Evolutionary conservation across 2,329 filamentous ascomycete species (phyloP).

Genomic region (Epichloe sp.): DNA sequence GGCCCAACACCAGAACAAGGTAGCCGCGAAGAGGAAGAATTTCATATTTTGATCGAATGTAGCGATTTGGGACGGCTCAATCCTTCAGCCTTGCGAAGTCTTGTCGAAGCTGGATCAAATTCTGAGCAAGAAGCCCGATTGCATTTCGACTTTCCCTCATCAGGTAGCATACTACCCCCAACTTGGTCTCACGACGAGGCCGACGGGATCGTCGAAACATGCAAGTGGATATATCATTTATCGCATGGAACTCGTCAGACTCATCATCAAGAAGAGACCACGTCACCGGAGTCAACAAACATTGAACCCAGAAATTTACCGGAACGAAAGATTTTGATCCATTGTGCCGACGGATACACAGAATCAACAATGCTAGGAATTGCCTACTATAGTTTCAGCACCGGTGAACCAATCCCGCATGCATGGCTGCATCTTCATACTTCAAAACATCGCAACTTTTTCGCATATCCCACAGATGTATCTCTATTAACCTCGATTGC

Average conservation of each 20-base stretch:
- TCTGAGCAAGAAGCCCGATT: conserved; percentile 25
- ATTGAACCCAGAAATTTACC: conserved; percentile 11
- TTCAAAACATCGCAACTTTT: conserved; percentile 77
- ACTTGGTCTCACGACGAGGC: conserved; percentile 73
- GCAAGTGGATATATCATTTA: conserved; percentile 79
- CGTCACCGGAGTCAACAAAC: conserved; percentile 5
- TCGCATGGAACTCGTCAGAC: conserved; percentile 47
- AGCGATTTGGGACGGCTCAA: conserved; percentile 73
- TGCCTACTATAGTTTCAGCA: conserved; percentile 87
- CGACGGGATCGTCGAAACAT: conserved; percentile 73
- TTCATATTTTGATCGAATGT: conserved; percentile 78
- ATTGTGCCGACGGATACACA: conserved; percentile 92
- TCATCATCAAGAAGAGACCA: conserved; percentile 13
- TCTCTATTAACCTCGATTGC: conserved; percentile 67
- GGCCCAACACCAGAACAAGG: conserved; percentile 70
- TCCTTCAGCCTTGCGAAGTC: conserved; percentile 46
- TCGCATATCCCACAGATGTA: conserved; percentile 87
- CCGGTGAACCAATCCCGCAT: conserved; percentile 64
- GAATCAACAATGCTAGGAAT: conserved; percentile 82
- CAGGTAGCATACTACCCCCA: conserved; percentile 79
- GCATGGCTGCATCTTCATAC: conserved; percentile 83
- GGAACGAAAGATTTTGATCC: conserved; percentile 66
- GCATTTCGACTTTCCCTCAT: conserved; percentile 70
- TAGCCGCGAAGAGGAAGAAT: conserved; percentile 45
- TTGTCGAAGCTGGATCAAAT: conserved; percentile 38